Evolutionary conservation across 805 yeast genomes (phyloP), one percentile per base, ranked within the genome.

Genomic region (Clavispora santaluciae): DNA sequence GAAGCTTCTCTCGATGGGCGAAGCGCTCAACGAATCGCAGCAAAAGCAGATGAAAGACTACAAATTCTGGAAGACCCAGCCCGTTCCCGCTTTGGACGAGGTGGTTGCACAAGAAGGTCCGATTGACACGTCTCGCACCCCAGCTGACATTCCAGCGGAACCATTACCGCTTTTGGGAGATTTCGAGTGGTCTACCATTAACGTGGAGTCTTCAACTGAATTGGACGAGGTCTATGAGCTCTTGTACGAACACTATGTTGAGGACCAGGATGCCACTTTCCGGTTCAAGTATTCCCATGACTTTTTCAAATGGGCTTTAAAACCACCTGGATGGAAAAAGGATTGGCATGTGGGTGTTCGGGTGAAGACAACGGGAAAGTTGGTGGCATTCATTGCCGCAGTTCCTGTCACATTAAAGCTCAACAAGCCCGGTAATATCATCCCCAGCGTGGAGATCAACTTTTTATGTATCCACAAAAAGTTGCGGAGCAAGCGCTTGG

Each of bases 1-100:
- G 48, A 68, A 69, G 54, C 69, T 68, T 50, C 61, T 79, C 29
- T 70, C 79, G 2, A 60, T 73, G 68, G 79, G 79, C 25, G 75
- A 75, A 46, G 72, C 72, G 47, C 65, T 81, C 36, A 69, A 71
- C n/a, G 79, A 71, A 33, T 68, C 73, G 23, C 83, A 82, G 59
- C 68, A 75, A 52, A 58, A 58, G 33, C 53, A 56, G 24, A 88
- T 89, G 86, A 80, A 85, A 39, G 95, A 90, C 57, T 87, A 90
- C 70, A 87, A 86, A 66, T 93, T 93, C 66, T 93, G 99, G 99
- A 86, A 85, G 56, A 93, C 99, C 2, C 99, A 93, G 65, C 99
- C 99, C 0, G 98, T 93, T 16, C 76, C 89, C 7, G 72, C 71
- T 22, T 79, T 90, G 48, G 86, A 86, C 57, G 93, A 83, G 55